phyloP scores from a whole-genome alignment of 192 early-diverging fungal species.

The Tieghemiomyces parasiticus region DNA sequence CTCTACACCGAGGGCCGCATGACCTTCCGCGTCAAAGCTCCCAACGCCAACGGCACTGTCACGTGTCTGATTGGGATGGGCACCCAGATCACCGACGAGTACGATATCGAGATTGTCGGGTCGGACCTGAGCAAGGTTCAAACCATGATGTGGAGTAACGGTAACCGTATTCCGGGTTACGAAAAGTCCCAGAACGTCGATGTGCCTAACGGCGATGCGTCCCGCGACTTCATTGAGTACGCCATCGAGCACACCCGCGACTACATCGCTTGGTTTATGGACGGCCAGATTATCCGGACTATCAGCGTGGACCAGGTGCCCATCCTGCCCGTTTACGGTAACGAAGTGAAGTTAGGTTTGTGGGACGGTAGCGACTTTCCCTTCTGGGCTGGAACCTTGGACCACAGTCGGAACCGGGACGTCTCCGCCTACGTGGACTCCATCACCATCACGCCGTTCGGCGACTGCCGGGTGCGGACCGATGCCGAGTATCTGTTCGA shows the following conservation, averaged over 20 bases:
- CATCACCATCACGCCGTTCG: not conserved
- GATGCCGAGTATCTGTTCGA: not conserved
- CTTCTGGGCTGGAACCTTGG: slow-evolving; percentile 26
- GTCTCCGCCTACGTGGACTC: not conserved
- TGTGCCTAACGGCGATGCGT: slow-evolving; percentile 20
- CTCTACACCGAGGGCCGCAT: slow-evolving; percentile 21
- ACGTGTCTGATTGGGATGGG: slow-evolving; percentile 31
- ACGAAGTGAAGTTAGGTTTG: slow-evolving; percentile 20
- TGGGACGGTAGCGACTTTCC: slow-evolving; percentile 26
- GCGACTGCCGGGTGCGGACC: not conserved
- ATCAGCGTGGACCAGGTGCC: slow-evolving; percentile 16
- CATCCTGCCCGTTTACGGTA: slow-evolving; percentile 17
- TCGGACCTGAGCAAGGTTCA: slow-evolving; percentile 25
- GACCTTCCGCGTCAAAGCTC: slow-evolving; percentile 16
- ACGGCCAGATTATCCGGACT: slow-evolving; percentile 28
- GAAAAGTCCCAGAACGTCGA: slow-evolving; percentile 15
- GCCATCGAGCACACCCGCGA: slow-evolving; percentile 37
- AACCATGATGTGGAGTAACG: slow-evolving; percentile 33
- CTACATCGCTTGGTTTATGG: slow-evolving; percentile 40
- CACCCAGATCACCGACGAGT: slow-evolving; percentile 31
- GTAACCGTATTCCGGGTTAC: slow-evolving; percentile 18
- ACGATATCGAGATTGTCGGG: slow-evolving; percentile 48
- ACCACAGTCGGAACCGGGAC: slow-evolving; percentile 10
- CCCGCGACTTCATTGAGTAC: slow-evolving; percentile 33
- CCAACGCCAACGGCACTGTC: slow-evolving; percentile 26